Percentiles rank a stretch among this genome's conserved stretches.
Conservation (phyloP, 2,329 filamentous ascomycete genomes). For the Penicillium sp. region DNA sequence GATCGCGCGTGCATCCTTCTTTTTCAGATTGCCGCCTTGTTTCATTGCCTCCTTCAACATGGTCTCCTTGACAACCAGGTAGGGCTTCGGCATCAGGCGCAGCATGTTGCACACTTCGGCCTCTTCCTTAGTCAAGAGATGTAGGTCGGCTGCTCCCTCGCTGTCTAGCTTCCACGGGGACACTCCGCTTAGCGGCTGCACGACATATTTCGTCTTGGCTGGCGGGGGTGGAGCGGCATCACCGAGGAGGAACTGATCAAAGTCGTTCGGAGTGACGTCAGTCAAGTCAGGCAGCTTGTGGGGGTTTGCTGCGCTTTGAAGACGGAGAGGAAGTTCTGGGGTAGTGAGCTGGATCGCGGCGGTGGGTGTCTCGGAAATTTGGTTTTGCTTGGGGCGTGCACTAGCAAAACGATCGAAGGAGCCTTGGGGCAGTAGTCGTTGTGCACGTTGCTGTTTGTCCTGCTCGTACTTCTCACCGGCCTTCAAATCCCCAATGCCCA, state of each 20-base stretch:
- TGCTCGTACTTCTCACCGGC: constrained; percentile 89
- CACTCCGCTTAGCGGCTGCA: constrained; percentile 49
- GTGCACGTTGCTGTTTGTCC: constrained; percentile 76
- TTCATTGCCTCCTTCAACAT: constrained; percentile 89
- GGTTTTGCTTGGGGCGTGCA: constrained; percentile 67
- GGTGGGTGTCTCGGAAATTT: constrained; percentile 69
- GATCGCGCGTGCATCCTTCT: constrained; percentile 88
- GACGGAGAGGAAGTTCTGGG: constrained; percentile 70
- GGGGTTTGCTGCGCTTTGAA: constrained; percentile 42
- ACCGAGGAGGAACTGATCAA: constrained; percentile 53
- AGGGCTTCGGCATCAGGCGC: constrained; percentile 88
- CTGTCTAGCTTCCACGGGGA: constrained; percentile 64
- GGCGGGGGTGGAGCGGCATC: constrained; percentile 41
- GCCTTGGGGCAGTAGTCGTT: constrained; percentile 66
- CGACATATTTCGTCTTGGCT: constrained; percentile 53
- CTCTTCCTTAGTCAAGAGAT: constrained; percentile 83
- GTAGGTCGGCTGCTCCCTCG: constrained; percentile 74
- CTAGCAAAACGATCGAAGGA: constrained; percentile 83
- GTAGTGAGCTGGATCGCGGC: constrained; percentile 76
- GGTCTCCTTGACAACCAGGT: constrained; percentile 89
- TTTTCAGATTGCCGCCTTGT: constrained; percentile 83
- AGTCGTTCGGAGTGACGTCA: constrained; percentile 49
- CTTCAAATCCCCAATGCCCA: constrained; percentile 80
- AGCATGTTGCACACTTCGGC: constrained; percentile 81
- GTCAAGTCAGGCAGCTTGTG: constrained; percentile 31